These are phyloP conservation scores for Serendipita indica DNA, from an alignment of 768 basidiomycete species.

Conservation along the genomic window DNA sequence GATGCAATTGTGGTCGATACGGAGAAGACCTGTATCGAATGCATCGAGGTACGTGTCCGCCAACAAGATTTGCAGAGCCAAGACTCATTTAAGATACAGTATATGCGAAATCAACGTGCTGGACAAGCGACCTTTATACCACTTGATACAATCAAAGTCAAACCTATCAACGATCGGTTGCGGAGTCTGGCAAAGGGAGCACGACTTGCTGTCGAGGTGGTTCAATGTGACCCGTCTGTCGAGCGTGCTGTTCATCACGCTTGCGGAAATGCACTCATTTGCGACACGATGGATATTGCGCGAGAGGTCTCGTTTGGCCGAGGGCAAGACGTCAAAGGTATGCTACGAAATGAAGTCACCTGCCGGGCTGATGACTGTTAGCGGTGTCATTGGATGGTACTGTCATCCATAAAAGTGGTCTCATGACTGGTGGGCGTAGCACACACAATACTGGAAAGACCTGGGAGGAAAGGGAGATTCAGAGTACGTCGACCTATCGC, in stretches of 20 bases:
- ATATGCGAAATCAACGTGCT: constrained; percentile 85
- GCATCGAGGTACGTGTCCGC: constrained; percentile 59
- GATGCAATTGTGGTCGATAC: constrained; percentile 94
- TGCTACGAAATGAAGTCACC: constrained; percentile 14
- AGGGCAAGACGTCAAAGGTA: constrained; percentile 93
- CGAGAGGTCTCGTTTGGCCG: constrained; percentile 84
- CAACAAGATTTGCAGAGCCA: neutral
- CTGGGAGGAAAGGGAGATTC: constrained; percentile 90
- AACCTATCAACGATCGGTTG: constrained; percentile 87
- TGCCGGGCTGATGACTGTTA: constrained; percentile 20
- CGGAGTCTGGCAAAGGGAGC: constrained; percentile 82
- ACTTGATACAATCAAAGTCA: constrained; percentile 92
- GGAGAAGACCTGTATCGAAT: constrained; percentile 93
- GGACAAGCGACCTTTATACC: constrained; percentile 98
- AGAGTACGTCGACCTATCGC: constrained; percentile 36
- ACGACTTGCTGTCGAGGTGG: constrained; percentile 71
- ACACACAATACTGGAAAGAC: constrained; percentile 62
- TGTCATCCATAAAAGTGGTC: constrained; percentile 90
- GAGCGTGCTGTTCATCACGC: constrained; percentile 95
- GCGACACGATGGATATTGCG: constrained; percentile 91
- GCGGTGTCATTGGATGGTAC: constrained; percentile 96
- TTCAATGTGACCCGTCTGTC: constrained; percentile 62
- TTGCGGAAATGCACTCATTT: constrained; percentile 88
- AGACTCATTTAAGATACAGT: constrained; percentile 30
- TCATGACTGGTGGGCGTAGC: constrained; percentile 90